Percentiles rank a stretch among this genome's conserved stretches.
Evolutionary conservation across 345 rosid species (phyloP).

Genomic region (Cardamine resedifolia): DNA sequence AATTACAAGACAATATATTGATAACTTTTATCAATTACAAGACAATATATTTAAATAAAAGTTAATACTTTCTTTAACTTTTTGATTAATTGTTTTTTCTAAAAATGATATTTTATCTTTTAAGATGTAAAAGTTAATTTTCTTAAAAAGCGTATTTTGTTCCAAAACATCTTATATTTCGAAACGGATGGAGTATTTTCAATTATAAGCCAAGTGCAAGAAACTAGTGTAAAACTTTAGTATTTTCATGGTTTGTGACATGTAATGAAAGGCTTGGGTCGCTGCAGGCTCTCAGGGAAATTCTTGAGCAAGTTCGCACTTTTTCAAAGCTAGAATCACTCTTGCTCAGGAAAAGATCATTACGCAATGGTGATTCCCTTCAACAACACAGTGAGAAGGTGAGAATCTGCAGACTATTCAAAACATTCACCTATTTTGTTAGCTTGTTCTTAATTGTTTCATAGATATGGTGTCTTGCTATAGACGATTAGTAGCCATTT

Average conservation of each 20-base stretch:
- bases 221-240: background rate
- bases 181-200: too few relatives aligned
- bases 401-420: constrained; percentile 12
- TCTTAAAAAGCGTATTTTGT: too few relatives aligned
- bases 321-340: constrained; percentile 65
- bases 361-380: constrained; percentile 61
- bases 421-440: constrained; percentile 11
- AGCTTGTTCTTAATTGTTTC: background rate
- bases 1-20: too few relatives aligned
- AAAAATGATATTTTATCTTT: too few relatives aligned
- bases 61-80: too few relatives aligned
- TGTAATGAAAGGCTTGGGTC: constrained; percentile 22
- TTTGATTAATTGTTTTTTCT: too few relatives aligned
- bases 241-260: constrained; percentile 14
- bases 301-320: constrained; percentile 55
- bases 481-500: background rate
- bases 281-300: constrained; percentile 66
- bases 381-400: constrained; percentile 71
- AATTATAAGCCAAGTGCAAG: background rate
- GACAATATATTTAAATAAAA: too few relatives aligned
- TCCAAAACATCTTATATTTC: too few relatives aligned
- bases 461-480: background rate
- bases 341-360: constrained; percentile 66
- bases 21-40: too few relatives aligned
- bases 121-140: too few relatives aligned